Percentiles rank a stretch among this genome's conserved stretches.
Evolutionary conservation across 2,329 filamentous ascomycete species (phyloP).

Genomic region (Sporothrix euskadiensis): DNA sequence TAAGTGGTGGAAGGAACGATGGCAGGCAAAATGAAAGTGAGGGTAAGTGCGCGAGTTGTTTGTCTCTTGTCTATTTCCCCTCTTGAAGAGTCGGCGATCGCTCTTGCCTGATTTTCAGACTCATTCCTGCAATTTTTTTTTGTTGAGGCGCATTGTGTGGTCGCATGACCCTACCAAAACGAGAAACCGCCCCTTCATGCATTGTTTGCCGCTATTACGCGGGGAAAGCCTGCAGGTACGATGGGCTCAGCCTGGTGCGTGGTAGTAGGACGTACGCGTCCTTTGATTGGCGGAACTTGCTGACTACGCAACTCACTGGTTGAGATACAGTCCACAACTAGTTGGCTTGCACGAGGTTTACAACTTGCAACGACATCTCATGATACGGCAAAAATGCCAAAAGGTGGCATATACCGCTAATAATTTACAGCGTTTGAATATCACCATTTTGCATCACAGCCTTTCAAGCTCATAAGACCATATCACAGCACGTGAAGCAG

Average conservation of each 20-base stretch:
- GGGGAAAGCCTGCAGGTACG: constrained; percentile 13
- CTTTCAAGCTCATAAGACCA: neutral
- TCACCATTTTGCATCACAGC: neutral
- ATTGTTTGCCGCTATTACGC: neutral
- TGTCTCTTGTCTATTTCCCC: neutral
- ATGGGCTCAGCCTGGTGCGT: neutral
- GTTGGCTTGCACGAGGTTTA: neutral
- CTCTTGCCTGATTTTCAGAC: constrained; percentile 7
- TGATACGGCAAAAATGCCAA: neutral
- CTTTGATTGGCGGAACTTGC: constrained; percentile 2
- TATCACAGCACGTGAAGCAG: neutral
- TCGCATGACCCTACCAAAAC: constrained; percentile 7
- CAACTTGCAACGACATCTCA: neutral
- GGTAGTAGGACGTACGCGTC: neutral
- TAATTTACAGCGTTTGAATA: too few species aligned
- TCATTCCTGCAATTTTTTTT: neutral
- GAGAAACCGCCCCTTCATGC: neutral
- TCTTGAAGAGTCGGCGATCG: constrained; percentile 9
- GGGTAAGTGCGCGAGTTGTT: neutral
- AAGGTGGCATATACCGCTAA: neutral
- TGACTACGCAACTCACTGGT: neutral
- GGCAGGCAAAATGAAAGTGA: neutral
- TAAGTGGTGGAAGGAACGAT: neutral
- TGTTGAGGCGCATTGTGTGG: constrained; percentile 2
- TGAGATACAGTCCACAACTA: neutral